These are phyloP conservation scores for Pycnococcus provasolii DNA, from an alignment of 139 green algal genomes.

Conservation along the genomic window DNA sequence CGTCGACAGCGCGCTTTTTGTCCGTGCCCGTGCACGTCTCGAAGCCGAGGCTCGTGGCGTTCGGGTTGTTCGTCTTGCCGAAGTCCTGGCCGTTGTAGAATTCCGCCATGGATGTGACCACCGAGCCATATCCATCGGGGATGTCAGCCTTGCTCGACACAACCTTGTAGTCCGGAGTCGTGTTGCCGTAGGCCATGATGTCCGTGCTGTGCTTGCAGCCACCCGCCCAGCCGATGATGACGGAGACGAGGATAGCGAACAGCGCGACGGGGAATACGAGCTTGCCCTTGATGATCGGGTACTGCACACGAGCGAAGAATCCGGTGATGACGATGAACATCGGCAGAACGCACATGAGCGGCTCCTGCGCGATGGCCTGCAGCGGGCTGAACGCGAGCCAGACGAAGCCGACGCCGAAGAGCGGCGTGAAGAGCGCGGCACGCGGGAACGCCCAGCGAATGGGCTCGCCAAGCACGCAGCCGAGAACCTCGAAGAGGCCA, in stretches of 20 bases:
- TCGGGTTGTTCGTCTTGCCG: no score
- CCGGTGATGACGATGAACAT: conserved; percentile 13
- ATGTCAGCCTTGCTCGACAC: no score
- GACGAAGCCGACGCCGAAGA: conserved; percentile 9
- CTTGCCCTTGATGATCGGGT: neutral
- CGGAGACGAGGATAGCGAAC: conserved; percentile 6
- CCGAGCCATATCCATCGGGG: no score
- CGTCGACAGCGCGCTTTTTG: neutral
- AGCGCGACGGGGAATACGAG: conserved; percentile 8
- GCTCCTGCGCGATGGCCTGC: neutral
- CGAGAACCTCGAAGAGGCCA: conserved; percentile 11
- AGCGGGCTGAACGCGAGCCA: conserved; percentile 6
- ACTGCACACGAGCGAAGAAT: conserved; percentile 10
- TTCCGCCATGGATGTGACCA: neutral
- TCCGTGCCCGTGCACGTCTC: conserved; percentile 6
- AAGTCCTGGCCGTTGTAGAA: neutral
- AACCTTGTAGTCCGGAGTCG: no score
- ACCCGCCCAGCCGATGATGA: conserved; percentile 7
- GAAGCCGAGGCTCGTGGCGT: neutral
- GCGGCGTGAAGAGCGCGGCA: neutral
- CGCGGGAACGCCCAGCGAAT: neutral
- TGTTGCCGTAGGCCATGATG: neutral
- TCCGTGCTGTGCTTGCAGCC: neutral
- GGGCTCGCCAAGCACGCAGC: conserved; percentile 4
- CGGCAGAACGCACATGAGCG: conserved; percentile 4